Evolutionary conservation across 805 yeast genomes (phyloP).

Genomic region (Suhomyces prunicola): DNA sequence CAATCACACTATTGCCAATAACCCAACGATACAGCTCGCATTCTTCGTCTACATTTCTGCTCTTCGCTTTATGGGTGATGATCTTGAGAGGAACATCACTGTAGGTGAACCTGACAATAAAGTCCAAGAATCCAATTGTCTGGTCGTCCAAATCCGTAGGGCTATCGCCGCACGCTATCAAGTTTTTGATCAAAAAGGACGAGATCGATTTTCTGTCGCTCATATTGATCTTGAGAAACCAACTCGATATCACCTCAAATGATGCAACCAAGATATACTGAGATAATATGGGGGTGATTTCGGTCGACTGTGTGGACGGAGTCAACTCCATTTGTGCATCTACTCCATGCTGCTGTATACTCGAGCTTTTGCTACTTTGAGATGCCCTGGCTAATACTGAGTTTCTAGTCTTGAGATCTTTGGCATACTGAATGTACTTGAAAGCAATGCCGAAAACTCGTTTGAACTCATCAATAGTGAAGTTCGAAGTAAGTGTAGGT

Average conservation of each 20-base stretch:
- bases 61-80: conserved; percentile 8
- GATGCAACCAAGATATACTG: conserved; percentile 63
- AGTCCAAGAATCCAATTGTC: conserved; percentile 62
- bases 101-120: conserved; percentile 63
- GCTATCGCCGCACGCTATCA: conserved; percentile 29
- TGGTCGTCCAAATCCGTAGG: conserved; percentile 42
- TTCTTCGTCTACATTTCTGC: conserved; percentile 6
- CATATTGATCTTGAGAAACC: conserved; percentile 66
- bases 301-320: conserved; percentile 50
- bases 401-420: conserved; percentile 42
- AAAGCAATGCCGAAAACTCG: conserved; percentile 82
- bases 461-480: conserved; percentile 72
- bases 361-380: conserved; percentile 2
- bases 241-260: conserved; percentile 61
- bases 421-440: conserved; percentile 69
- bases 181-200: conserved; percentile 58
- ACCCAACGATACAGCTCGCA: conserved; percentile 49
- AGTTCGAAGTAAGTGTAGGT: conserved; percentile 65
- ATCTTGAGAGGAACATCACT: conserved; percentile 58
- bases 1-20: conserved; percentile 53
- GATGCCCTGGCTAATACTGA: conserved; percentile 8
- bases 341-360: conserved; percentile 35
- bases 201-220: conserved; percentile 58
- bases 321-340: conserved; percentile 52
- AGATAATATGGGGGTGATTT: conserved; percentile 49